These are phyloP conservation scores for Blastocystis sp. DNA, from an alignment of 352 stramenopile species.

Conservation along the genomic window DNA sequence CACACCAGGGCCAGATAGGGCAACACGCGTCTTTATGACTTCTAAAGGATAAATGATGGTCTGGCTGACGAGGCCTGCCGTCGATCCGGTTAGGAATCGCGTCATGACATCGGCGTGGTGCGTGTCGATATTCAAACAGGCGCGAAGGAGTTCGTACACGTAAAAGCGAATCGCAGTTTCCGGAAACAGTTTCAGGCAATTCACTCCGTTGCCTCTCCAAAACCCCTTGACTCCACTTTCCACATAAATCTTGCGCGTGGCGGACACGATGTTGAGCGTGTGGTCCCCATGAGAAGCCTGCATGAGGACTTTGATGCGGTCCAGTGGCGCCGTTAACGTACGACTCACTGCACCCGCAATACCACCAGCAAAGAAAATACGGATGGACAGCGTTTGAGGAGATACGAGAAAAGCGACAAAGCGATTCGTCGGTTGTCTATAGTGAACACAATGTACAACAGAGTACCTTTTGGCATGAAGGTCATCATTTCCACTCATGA, in stretches of 20 bases:
- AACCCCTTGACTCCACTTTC: conserved; percentile 70
- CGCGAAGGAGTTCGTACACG: conserved; percentile 69
- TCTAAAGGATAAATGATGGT: conserved; percentile 72
- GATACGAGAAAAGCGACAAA: conserved; percentile 44
- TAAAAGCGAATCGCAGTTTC: conserved; percentile 71
- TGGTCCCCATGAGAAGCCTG: conserved; percentile 57
- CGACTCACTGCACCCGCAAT: conserved; percentile 71
- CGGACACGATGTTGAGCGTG: conserved; percentile 11
- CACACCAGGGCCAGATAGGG: conserved; percentile 68
- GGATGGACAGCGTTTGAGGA: conserved; percentile 33
- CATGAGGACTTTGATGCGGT: conserved; percentile 72
- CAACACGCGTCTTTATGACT: conserved; percentile 71
- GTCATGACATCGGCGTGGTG: conserved; percentile 34
- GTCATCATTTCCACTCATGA: not conserved
- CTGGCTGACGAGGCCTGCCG: conserved; percentile 69
- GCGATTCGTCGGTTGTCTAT: not conserved
- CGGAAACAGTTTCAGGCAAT: conserved; percentile 72
- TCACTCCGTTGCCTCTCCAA: conserved; percentile 71
- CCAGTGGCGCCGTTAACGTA: conserved; percentile 71
- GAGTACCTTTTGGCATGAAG: not conserved
- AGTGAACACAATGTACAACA: not conserved
- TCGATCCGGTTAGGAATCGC: conserved; percentile 62
- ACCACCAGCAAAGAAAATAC: conserved; percentile 70
- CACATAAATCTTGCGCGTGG: conserved; percentile 68
- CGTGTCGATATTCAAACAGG: conserved; percentile 62